Base-by-base conservation (phyloP, 345 rosid genomes). In the Citrus inodora region DNA sequence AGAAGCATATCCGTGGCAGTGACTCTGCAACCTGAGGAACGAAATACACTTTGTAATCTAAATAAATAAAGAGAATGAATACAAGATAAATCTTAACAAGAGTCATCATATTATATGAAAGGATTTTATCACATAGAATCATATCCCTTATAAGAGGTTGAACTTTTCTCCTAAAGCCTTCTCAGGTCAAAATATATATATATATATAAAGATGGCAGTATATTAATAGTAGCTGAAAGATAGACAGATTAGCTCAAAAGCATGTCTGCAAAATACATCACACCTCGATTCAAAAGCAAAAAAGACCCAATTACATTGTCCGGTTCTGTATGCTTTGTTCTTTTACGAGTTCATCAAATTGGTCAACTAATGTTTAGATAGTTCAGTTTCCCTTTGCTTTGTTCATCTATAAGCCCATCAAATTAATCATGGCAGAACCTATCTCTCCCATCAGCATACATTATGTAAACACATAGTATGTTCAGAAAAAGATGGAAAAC, bases 1-100 rank as follows among this genome's bases (percentile, higher is more conserved):
- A 84, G 83, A 92, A 86, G 90, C 98, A 93, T 67, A 95, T 92
- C 67, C 94, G 86, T 33, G 97, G 98, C 70, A 93, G 65, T 8
- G 93, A 86, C 77, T 87, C 82, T 0, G 92, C 95, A 4, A 92
- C 60, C 97, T 95, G 86, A 78, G 78, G 62, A 64, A 70, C 33
- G 67, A 48, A 4, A 56, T 37, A 61, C 5, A 25, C 37, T 13
- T 53, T 60, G 67, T 28, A 11, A 55, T n/a, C 13, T 51, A 3
- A 9, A 46, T 13, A 46, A 46, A 46, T 16, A 63, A 28, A 75
- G 51, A 75, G 22, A 1, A 2, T n/a, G 48, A 19, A 70, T 28
- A 19, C 42, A 14, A 30, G 46, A 62, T 2, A 61, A 60, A 46
- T 13, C 48, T 33, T 3, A 25, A 71, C 27, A 30, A 77, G 11